Percentiles rank a stretch among this genome's conserved stretches.
Conservation (phyloP, 805 yeast genomes). For the Cyberlindnera japonica region DNA sequence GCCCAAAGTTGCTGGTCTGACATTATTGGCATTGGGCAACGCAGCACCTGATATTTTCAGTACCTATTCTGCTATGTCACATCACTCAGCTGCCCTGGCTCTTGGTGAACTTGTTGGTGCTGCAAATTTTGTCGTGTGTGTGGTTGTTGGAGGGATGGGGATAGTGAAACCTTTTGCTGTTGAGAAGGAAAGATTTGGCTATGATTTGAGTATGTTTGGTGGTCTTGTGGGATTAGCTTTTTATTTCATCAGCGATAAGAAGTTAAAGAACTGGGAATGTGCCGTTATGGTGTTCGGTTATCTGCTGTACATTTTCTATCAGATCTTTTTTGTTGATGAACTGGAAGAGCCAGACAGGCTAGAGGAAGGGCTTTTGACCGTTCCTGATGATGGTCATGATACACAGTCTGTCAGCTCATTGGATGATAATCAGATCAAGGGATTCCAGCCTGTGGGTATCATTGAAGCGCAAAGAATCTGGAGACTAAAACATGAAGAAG, state of each 20-base stretch:
- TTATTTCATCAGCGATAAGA: conserved; percentile 52
- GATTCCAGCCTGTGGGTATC: conserved; percentile 33
- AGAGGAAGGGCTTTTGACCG: conserved; percentile 2
- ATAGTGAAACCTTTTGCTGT: conserved; percentile 63
- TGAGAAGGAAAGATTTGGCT: conserved; percentile 44
- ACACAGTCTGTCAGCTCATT: conserved; percentile 10
- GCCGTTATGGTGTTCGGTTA: conserved; percentile 54
- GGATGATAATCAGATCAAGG: conserved; percentile 22
- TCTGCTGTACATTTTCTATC: conserved; percentile 49
- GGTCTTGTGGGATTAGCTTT: conserved; percentile 46
- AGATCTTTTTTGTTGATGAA: conserved; percentile 32
- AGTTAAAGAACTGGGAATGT: conserved; percentile 54
- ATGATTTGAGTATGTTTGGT: conserved; percentile 60
- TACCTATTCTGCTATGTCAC: conserved; percentile 75
- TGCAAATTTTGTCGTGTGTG: conserved; percentile 73
- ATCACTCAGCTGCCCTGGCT: conserved; percentile 73
- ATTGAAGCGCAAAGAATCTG: conserved; percentile 37
- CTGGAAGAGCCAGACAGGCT: conserved; percentile 1
- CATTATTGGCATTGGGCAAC: conserved; percentile 86
- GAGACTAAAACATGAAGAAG: conserved; percentile 2
- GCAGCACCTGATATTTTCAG: conserved; percentile 88
- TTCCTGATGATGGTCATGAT: background rate
- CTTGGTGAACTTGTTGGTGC: conserved; percentile 92
- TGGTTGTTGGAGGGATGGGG: conserved; percentile 78
- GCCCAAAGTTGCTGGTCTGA: conserved; percentile 80